phyloP scores from a whole-genome alignment of 2,329 filamentous ascomycete species.

The Fusarium domesticum region DNA sequence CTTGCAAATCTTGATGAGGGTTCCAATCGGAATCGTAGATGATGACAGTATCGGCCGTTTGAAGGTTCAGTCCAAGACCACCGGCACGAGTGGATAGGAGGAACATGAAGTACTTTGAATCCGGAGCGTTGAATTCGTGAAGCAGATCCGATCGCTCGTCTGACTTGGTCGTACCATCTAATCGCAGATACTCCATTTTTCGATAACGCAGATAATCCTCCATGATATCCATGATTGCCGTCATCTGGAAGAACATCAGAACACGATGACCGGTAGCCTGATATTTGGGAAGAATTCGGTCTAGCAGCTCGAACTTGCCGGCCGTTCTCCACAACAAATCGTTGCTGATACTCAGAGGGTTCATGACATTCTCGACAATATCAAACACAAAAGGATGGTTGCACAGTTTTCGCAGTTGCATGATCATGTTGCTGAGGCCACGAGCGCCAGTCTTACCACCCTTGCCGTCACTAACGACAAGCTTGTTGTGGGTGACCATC shows the following conservation, averaged over 20 bases:
- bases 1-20: constrained; percentile 97
- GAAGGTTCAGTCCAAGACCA: constrained; percentile 94
- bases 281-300: constrained; percentile 92
- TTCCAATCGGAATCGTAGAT: constrained; percentile 99
- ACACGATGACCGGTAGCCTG: constrained; percentile 87
- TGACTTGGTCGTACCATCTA: constrained; percentile 96
- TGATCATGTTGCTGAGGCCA: constrained; percentile 98
- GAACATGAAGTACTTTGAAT: constrained; percentile 96
- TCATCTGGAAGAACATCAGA: constrained; percentile 99
- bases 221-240: constrained; percentile 99
- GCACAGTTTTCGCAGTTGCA: constrained; percentile 97
- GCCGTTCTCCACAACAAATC: constrained; percentile 93
- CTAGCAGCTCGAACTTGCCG: constrained; percentile 94
- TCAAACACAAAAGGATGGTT: constrained; percentile 99
- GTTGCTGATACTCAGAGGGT: constrained; percentile 82
- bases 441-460: constrained; percentile 91
- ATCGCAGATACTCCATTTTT: constrained; percentile 79
- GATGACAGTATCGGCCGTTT: constrained; percentile 97
- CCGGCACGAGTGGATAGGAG: constrained; percentile 96
- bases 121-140: constrained; percentile 81
- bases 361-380: constrained; percentile 97
- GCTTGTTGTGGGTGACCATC: constrained; percentile 91
- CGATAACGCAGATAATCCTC: constrained; percentile 91
- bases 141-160: constrained; percentile 93
- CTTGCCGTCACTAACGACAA: constrained; percentile 92